phyloP scores from a whole-genome alignment of 352 stramenopile genomes.

The Pythium diclinum region DNA sequence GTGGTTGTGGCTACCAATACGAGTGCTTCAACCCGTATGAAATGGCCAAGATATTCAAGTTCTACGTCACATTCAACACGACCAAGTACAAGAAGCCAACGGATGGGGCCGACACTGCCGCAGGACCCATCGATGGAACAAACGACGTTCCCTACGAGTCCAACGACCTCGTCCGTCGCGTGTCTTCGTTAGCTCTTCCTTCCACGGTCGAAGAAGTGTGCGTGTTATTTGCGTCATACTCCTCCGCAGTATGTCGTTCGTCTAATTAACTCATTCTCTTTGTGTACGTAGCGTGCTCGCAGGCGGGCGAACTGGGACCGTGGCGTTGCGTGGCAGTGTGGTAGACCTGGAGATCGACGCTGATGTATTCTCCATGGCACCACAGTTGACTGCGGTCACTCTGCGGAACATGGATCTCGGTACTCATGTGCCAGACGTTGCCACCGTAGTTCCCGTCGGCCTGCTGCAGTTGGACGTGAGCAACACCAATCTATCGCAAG shows the following conservation, averaged over 20 bases:
- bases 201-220: constrained; percentile 10
- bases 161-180: constrained; percentile 13
- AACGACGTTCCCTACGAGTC: constrained; percentile 11
- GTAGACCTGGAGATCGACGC: constrained; percentile 13
- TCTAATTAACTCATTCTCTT: neutral
- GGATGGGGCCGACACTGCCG: neutral
- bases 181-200: constrained; percentile 8
- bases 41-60: constrained; percentile 3
- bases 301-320: neutral
- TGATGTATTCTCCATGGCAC: neutral
- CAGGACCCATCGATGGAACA: no score
- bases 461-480: neutral
- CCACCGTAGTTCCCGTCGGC: neutral
- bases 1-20: constrained; percentile 9
- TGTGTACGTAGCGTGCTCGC: constrained; percentile 12
- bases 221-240: neutral
- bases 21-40: constrained; percentile 12
- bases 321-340: neutral
- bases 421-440: neutral
- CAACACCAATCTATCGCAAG: constrained; percentile 15
- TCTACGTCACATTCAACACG: constrained; percentile 18
- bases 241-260: neutral
- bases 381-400: constrained; percentile 6
- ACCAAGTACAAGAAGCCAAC: neutral
- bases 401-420: constrained; percentile 19